A percentile compares a stretch with the other conserved stretches of the same genome.
phyloP scores from a whole-genome alignment of 2,329 filamentous ascomycete species.

The Lachnellula willkommii region DNA sequence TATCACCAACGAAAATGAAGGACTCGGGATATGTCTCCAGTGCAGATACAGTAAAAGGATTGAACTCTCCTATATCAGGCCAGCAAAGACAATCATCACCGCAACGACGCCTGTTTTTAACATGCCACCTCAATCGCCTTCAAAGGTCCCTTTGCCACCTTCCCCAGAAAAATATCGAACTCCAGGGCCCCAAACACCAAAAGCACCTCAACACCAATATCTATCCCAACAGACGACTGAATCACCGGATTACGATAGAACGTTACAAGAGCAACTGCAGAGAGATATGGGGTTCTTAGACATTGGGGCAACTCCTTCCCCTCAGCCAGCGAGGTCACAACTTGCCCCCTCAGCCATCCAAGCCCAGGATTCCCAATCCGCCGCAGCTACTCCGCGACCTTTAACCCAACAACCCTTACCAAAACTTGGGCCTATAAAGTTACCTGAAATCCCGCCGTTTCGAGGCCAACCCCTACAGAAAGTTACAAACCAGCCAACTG shows the following conservation, averaged over 20 bases:
- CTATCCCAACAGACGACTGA: constrained; percentile 39
- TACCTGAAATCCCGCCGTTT: constrained; percentile 35
- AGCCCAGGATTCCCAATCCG: constrained; percentile 16
- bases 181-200: constrained; percentile 43
- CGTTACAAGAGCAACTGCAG: constrained; percentile 58
- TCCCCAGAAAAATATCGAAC: constrained; percentile 47
- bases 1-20: constrained; percentile 48
- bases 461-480: constrained; percentile 27
- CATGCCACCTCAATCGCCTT: constrained; percentile 42
- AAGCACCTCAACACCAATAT: constrained; percentile 42
- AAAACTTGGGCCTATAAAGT: constrained; percentile 32
- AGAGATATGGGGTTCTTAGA: constrained; percentile 56
- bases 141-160: constrained; percentile 55
- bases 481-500: constrained; percentile 27
- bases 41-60: constrained; percentile 50
- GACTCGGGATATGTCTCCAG: constrained; percentile 33
- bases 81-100: constrained; percentile 56
- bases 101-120: constrained; percentile 49
- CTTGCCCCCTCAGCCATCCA: constrained; percentile 20
- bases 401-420: constrained; percentile 32
- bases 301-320: constrained; percentile 33
- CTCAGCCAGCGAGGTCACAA: constrained; percentile 22
- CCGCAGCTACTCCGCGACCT: constrained; percentile 21
- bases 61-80: constrained; percentile 37
- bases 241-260: constrained; percentile 56